A percentile compares a stretch with the other conserved stretches of the same genome.
phyloP scores from a whole-genome alignment of 2,329 filamentous ascomycete genomes.

The Fusarium pseudonygamai region DNA sequence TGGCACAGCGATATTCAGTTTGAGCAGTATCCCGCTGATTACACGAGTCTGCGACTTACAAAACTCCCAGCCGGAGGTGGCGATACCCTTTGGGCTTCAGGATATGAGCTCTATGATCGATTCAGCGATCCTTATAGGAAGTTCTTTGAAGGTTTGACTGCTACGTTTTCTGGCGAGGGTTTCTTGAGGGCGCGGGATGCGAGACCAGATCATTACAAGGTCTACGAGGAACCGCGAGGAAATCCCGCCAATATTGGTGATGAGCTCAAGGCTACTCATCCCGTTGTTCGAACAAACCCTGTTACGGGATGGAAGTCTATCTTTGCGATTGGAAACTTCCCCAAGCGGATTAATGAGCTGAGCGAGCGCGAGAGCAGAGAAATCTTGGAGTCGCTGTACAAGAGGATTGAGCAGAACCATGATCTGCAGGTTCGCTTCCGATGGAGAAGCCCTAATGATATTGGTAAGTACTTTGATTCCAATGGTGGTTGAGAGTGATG shows the following conservation, averaged over 20 bases:
- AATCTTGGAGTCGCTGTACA: slow-evolving; percentile 54
- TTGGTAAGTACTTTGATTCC: slow-evolving; percentile 19
- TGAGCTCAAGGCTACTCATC: slow-evolving; percentile 60
- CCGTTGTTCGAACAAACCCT: slow-evolving; percentile 68
- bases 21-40: slow-evolving; percentile 65
- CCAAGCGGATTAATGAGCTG: slow-evolving; percentile 55
- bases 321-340: slow-evolving; percentile 55
- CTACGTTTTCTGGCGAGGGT: slow-evolving; percentile 49
- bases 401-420: slow-evolving; percentile 56
- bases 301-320: slow-evolving; percentile 68
- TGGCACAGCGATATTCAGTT: slow-evolving; percentile 66
- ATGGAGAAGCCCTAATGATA: slow-evolving; percentile 56
- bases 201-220: slow-evolving; percentile 45
- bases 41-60: slow-evolving; percentile 62
- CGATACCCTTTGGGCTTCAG: slow-evolving; percentile 68
- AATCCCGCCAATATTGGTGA: slow-evolving; percentile 56
- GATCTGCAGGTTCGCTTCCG: slow-evolving; percentile 60
- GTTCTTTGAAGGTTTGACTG: slow-evolving; percentile 63
- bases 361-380: slow-evolving; percentile 54
- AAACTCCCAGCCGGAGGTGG: slow-evolving; percentile 63
- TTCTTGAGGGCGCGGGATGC: slow-evolving; percentile 27
- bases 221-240: slow-evolving; percentile 50
- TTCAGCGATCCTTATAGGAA: slow-evolving; percentile 60
- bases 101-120: slow-evolving; percentile 68
- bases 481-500: accelerated